Base-by-base conservation (phyloP, 2,329 filamentous ascomycete species). In the Chaetomium sp. region DNA sequence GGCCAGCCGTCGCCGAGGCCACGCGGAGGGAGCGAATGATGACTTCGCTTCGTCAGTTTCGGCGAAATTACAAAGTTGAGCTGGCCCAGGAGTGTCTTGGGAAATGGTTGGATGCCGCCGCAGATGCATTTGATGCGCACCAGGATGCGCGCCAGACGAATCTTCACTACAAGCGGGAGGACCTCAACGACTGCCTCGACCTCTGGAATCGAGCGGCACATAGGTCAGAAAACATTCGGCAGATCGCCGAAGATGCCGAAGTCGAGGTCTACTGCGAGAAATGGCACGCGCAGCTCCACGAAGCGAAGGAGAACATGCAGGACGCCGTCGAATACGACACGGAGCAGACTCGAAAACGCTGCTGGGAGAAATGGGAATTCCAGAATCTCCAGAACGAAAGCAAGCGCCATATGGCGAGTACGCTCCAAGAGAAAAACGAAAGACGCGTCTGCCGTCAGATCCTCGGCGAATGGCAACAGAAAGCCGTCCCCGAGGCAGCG, bases 211-310 rank as follows among this genome's bases (percentile, higher is more conserved):
- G 64, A 10, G 65, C 62, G 9, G 64, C 70, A 19, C 64, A 62
- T 8, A 60, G 27, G 21, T 65, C 66, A 12, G 62, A 62, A 13
- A 67, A 70, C 47, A 66, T 73, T 13, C 42, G 54, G 9, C 63
- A 72, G 53, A 65, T 71, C 7, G 73, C 74, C 25, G 70, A 69
- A 23, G 71, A 71, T 70, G 62, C 72, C 12, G 72, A 74, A 49
- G 49, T 69, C 19, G 71, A 76, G 29, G 70, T 72, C 16, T 71
- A 72, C 49, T 65, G 65, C 53, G 64, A 63, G 2, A 68, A 64
- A n/a, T 74, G 72, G 72, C 65, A 69, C 29, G 64, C 57, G 21
- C 67, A 70, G 5, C 21, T 70, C 56, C 61, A 68, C 19, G 71
- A 70, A 27, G 54, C 60, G 35, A 61, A 58, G 35, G 72, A 73